A percentile compares a stretch with the other conserved stretches of the same genome.
Evolutionary conservation across 345 rosid species (phyloP).

Genomic region (Ceriops zippeliana): DNA sequence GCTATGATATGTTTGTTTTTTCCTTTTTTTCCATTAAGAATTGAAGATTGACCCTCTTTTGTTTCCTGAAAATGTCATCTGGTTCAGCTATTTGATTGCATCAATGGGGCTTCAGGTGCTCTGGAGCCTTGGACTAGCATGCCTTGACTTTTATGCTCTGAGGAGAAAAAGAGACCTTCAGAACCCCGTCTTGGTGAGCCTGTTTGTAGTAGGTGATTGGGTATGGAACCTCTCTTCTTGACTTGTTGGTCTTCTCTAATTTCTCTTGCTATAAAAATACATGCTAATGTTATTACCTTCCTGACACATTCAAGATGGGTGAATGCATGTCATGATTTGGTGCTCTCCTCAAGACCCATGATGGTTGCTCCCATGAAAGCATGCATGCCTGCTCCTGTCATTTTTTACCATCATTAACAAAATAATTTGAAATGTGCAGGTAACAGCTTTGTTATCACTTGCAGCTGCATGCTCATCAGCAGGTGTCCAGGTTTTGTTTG

Average conservation of each 20-base stretch:
- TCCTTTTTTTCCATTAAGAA: neutral
- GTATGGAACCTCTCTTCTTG: constrained; percentile 4
- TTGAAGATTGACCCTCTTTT: neutral
- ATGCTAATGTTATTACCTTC: neutral
- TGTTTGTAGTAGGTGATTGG: constrained; percentile 44
- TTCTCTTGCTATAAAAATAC: neutral
- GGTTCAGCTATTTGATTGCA: constrained; percentile 40
- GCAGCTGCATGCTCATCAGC: constrained; percentile 41
- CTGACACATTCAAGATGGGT: neutral
- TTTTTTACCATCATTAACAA: neutral
- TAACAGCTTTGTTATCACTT: constrained; percentile 36
- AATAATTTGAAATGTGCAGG: constrained; percentile 25
- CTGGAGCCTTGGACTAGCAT: constrained; percentile 45
- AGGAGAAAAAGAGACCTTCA: constrained; percentile 37
- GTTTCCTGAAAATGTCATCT: constrained; percentile 1
- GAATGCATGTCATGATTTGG: too few relatives aligned
- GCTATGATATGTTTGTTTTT: too few relatives aligned
- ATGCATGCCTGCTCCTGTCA: too few relatives aligned
- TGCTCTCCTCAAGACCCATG: too few relatives aligned
- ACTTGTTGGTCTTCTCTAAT: neutral
- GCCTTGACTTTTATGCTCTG: constrained; percentile 40
- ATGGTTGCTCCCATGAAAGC: too few relatives aligned
- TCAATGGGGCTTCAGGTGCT: constrained; percentile 44
- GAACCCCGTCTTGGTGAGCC: constrained; percentile 39
- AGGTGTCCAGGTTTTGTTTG: constrained; percentile 28